Conservation (phyloP, 1,284 basidiomycete species). For the Pseudozyma sp. region DNA sequence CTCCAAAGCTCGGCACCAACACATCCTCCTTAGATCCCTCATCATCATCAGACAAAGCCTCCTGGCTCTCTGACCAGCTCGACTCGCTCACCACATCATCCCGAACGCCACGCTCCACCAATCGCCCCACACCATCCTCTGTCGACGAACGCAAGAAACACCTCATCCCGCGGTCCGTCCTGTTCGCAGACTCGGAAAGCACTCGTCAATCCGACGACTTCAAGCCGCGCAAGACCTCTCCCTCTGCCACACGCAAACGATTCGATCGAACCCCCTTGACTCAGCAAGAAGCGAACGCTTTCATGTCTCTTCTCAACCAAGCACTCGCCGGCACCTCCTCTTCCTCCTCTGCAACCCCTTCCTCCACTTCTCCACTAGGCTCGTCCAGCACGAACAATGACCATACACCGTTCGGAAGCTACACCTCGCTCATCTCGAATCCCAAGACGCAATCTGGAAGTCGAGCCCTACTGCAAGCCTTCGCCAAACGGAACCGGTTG, state of each 20-base stretch:
- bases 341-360: background rate
- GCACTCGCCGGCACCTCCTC: slow-evolving; percentile 28
- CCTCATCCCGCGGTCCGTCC: slow-evolving; percentile 36
- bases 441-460: slow-evolving; percentile 23
- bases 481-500: slow-evolving; percentile 33
- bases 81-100: slow-evolving; percentile 28
- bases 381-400: background rate
- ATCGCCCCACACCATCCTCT: background rate
- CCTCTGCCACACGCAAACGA: slow-evolving; percentile 9
- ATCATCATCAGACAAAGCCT: background rate
- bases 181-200: slow-evolving; percentile 34
- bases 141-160: slow-evolving; percentile 10
- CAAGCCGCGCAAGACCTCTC: slow-evolving; percentile 7
- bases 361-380: background rate
- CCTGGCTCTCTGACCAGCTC: slow-evolving; percentile 39
- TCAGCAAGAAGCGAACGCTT: slow-evolving; percentile 41
- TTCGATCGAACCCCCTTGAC: slow-evolving; percentile 39
- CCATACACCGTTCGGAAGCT: slow-evolving; percentile 38
- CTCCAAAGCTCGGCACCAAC: slow-evolving; percentile 5
- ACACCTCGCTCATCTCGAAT: slow-evolving; percentile 36
- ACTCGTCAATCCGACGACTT: slow-evolving; percentile 28
- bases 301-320: slow-evolving; percentile 36
- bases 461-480: slow-evolving; percentile 30
- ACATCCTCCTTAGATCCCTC: background rate
- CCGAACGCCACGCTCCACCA: slow-evolving; percentile 4